Percentiles rank a stretch among this genome's conserved stretches.
Conservation (phyloP, 2,329 filamentous ascomycete genomes). For the Purpureocillium lavendulum region DNA sequence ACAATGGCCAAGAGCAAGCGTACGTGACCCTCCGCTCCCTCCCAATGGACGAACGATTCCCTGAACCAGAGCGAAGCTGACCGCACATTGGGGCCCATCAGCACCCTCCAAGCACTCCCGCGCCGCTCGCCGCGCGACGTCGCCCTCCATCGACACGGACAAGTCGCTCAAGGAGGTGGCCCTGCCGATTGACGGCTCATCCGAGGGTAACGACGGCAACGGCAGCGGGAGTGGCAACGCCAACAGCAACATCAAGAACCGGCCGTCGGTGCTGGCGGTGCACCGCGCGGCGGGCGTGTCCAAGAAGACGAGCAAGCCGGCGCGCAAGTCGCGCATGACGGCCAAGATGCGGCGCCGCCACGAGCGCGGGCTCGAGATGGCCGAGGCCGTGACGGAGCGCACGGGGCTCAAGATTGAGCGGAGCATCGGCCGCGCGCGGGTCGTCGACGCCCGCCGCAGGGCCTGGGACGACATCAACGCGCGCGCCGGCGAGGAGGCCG, state of each 20-base stretch:
- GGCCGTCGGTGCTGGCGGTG: constrained; percentile 61
- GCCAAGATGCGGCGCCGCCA: constrained; percentile 46
- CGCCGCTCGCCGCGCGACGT: constrained; percentile 63
- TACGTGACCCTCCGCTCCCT: not conserved
- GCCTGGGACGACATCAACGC: constrained; percentile 52
- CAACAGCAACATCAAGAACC: constrained; percentile 11
- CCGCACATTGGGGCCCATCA: constrained; percentile 27
- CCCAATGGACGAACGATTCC: too few species aligned
- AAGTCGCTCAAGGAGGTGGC: constrained; percentile 58
- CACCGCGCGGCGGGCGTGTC: constrained; percentile 58
- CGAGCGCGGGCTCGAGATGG: constrained; percentile 50
- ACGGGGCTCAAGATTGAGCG: constrained; percentile 47
- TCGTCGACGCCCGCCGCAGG: constrained; percentile 40
- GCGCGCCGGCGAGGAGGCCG: constrained; percentile 13
- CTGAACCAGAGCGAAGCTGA: too few species aligned
- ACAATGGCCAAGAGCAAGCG: constrained; percentile 11
- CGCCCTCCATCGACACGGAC: constrained; percentile 62
- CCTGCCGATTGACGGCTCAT: constrained; percentile 26
- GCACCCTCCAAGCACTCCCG: constrained; percentile 63
- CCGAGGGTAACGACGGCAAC: too few species aligned
- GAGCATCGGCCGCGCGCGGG: constrained; percentile 41
- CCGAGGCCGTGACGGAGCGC: constrained; percentile 51
- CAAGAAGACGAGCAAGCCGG: constrained; percentile 52
- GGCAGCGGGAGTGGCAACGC: too few species aligned
- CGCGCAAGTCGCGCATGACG: constrained; percentile 45